Base-by-base conservation (phyloP, 1,284 basidiomycete species). In the Marasmius fiardii region DNA sequence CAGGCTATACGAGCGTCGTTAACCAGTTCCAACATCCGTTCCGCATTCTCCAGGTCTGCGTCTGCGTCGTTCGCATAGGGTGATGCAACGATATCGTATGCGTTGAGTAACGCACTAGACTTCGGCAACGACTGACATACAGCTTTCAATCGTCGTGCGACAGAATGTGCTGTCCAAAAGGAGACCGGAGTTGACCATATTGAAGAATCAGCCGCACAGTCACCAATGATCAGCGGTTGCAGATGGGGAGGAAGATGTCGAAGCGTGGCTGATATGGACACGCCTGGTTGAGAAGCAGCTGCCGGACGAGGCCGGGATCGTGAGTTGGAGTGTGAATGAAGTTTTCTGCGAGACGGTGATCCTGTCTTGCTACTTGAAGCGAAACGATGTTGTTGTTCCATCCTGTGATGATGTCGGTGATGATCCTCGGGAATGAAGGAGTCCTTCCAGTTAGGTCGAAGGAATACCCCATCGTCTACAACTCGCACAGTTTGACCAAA, bases 191-290 rank as follows among this genome's bases (percentile, higher is more conserved):
- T 64, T 0, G 80, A 77, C 84, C 85, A 88, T 10, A 83, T 72
- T 50, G 81, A 74, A 8, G 85, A 81, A 59, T 89, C 87, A 54
- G 74, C 79, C n/a, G 77, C 77, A 49, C 80, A 84, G 66, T 90
- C 88, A 16, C 88, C 88, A 51, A 90, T 86, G 58, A 90, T 83
- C 49, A 90, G 72, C 0, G 88, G 85, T 58, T 90, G 88, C 6
- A 78, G 71, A 57, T 67, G 72, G 43, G 66, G 64, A 53, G 64
- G 69, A 12, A 64, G 61, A 18, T 56, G 54, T 8, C 58, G 28
- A 4, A 53, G 54, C 35, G 58, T 50, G 52, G 43, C 52, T 54
- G 58, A 57, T 44, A 61, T 59, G 35, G 64, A 24, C 23, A 60
- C 56, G 53, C 43, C 66, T 54, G 52, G 66, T 44, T 33, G 67